Percentiles rank a stretch among this genome's conserved stretches.
Conservation (phyloP, 495 filamentous ascomycete species). For the Podospora australis region DNA sequence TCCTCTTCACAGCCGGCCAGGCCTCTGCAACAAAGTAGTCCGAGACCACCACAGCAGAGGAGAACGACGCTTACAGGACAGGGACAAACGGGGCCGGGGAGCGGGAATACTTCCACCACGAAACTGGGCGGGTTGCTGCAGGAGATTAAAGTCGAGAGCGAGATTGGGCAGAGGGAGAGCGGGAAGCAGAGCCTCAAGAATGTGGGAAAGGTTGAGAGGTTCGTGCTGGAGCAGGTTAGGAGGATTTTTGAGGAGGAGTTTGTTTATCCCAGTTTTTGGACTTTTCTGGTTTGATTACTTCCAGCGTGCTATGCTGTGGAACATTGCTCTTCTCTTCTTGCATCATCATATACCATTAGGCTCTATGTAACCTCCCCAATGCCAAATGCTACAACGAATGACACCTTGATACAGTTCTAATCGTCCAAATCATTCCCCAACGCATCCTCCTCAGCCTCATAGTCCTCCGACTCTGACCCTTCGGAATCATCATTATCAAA, state of each 20-base stretch:
- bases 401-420: conserved; percentile 5
- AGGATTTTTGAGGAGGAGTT: conserved; percentile 98
- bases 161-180: conserved; percentile 85
- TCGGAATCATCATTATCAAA: conserved; percentile 19
- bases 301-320: too few species aligned
- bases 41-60: too few species aligned
- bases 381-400: too few species aligned
- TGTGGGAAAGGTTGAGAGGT: conserved; percentile 96
- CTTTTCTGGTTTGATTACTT: conserved; percentile 81
- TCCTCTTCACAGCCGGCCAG: not conserved
- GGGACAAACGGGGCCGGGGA: conserved; percentile 18
- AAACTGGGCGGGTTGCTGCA: conserved; percentile 70
- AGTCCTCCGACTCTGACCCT: conserved; percentile 35
- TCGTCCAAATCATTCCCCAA: conserved; percentile 31
- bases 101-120: not conserved
- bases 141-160: conserved; percentile 93
- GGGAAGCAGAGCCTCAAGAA: conserved; percentile 95
- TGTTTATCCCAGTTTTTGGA: conserved; percentile 97
- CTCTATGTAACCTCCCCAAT: too few species aligned
- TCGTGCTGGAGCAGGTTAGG: conserved; percentile 92
- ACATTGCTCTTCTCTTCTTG: too few species aligned
- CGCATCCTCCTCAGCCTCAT: conserved; percentile 40
- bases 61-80: too few species aligned
- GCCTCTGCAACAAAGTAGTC: too few species aligned
- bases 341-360: too few species aligned